phyloP scores from a whole-genome alignment of 2,329 filamentous ascomycete genomes.

The Podosphaera aphanis region DNA sequence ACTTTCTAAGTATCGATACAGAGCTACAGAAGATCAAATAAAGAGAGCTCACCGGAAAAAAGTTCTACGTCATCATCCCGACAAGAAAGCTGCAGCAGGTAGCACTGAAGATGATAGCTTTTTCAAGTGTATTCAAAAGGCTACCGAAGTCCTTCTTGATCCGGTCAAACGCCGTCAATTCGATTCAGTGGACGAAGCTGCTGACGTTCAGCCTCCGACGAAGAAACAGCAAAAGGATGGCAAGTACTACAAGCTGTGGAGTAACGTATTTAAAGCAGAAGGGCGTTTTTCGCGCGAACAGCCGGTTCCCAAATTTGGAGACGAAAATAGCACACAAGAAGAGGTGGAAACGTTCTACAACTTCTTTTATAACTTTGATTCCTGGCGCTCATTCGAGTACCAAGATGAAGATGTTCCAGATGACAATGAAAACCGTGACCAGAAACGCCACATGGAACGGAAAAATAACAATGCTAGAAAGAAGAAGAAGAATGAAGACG shows the following conservation, averaged over 20 bases:
- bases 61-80: slow-evolving; percentile 94
- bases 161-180: slow-evolving; percentile 82
- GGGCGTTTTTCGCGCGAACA: slow-evolving; percentile 77
- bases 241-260: slow-evolving; percentile 92
- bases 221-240: slow-evolving; percentile 76
- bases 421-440: slow-evolving; percentile 95
- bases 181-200: slow-evolving; percentile 86
- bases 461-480: slow-evolving; percentile 96
- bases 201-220: slow-evolving; percentile 71
- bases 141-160: slow-evolving; percentile 79
- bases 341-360: slow-evolving; percentile 95
- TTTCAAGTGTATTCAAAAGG: slow-evolving; percentile 99
- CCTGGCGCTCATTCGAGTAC: slow-evolving; percentile 94
- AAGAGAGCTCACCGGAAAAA: slow-evolving; percentile 98
- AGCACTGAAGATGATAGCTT: slow-evolving; percentile 84
- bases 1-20: slow-evolving; percentile 74
- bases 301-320: slow-evolving; percentile 69
- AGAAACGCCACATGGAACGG: slow-evolving; percentile 93
- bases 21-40: slow-evolving; percentile 92
- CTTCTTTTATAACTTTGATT: slow-evolving; percentile 99
- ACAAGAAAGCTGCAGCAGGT: slow-evolving; percentile 90
- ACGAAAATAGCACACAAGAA: slow-evolving; percentile 64
- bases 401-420: slow-evolving; percentile 96
- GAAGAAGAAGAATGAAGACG: slow-evolving; percentile 99
- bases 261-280: slow-evolving; percentile 73